Conservation (phyloP, 2,329 filamentous ascomycete species). For the Byssochlamys sp. region DNA sequence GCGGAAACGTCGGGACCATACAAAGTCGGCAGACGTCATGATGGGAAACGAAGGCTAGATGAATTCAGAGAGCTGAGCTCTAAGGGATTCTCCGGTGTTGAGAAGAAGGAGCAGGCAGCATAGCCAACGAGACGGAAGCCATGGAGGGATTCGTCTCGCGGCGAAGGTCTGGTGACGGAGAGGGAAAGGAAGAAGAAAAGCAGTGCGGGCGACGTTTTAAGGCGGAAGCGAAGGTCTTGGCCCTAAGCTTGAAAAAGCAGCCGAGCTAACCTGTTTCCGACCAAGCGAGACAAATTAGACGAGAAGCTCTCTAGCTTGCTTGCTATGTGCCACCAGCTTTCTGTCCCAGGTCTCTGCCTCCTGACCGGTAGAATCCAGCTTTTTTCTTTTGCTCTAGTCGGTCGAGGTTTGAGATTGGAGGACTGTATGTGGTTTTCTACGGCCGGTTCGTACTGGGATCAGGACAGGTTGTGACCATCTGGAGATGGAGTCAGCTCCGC, state of each 20-base stretch:
- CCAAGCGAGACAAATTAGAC: not conserved
- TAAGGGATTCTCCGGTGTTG: slow-evolving; percentile 6
- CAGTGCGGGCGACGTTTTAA: slow-evolving; percentile 5
- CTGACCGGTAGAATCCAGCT: not conserved
- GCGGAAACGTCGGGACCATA: slow-evolving; percentile 29
- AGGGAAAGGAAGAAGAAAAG: slow-evolving; percentile 16
- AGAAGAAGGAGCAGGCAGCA: slow-evolving; percentile 22
- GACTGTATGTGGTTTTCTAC: not conserved
- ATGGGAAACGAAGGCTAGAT: slow-evolving; percentile 7
- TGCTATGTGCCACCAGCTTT: not conserved
- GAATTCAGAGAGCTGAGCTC: not conserved
- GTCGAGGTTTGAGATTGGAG: slow-evolving; percentile 2
- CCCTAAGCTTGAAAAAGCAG: not conserved
- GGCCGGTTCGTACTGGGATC: not conserved
- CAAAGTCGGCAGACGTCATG: slow-evolving; percentile 34
- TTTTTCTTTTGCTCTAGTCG: not conserved
- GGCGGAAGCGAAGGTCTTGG: slow-evolving; percentile 20
- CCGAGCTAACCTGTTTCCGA: not conserved
- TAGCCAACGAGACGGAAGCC: slow-evolving; percentile 25
- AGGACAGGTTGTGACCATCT: not conserved
- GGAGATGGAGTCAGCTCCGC: slow-evolving; percentile 29
- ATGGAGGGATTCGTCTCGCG: slow-evolving; percentile 13
- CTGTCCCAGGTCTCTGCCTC: not conserved
- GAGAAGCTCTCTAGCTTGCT: not conserved
- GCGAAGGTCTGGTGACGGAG: not conserved